phyloP scores from a whole-genome alignment of 2,329 filamentous ascomycete species.

The Diaporthe sp. region DNA sequence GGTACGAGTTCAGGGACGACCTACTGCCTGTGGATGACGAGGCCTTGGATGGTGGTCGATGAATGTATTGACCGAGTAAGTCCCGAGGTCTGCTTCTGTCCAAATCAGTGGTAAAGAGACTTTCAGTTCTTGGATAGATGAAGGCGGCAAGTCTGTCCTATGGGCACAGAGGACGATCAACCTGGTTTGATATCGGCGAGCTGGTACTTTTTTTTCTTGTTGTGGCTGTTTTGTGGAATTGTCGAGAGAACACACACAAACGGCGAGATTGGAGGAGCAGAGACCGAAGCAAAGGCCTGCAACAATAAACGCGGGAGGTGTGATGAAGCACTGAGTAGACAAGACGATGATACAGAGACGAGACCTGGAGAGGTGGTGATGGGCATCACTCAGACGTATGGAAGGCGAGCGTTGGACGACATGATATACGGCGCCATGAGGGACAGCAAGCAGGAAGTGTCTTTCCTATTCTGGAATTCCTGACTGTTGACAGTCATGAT shows the following conservation, averaged over 20 bases:
- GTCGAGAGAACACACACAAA: not conserved
- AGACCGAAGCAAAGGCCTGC: slow-evolving; percentile 26
- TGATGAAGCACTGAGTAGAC: not conserved
- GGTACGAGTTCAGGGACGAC: not conserved
- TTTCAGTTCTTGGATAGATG: not conserved
- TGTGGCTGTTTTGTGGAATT: not conserved
- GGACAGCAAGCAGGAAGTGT: not conserved
- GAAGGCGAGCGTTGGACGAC: not conserved
- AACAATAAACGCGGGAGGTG: not conserved
- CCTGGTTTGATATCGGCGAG: not conserved
- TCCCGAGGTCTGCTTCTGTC: not conserved
- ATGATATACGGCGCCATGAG: not conserved
- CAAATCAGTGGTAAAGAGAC: not conserved
- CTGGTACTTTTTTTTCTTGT: not conserved
- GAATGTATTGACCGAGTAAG: not conserved
- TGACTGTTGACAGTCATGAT: slow-evolving; percentile 22
- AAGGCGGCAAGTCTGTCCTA: not conserved
- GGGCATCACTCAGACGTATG: not conserved
- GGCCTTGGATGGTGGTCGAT: not conserved
- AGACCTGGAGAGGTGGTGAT: not conserved
- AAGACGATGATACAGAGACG: not conserved
- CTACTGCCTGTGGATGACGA: not conserved
- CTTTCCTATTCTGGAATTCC: not conserved
- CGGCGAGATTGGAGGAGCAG: slow-evolving; percentile 2
- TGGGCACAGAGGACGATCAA: not conserved